Evolutionary conservation across 164 flowering plant genomes (phyloP), one percentile per base, ranked within the genome.

Genomic region (Brasenia schreberi): DNA sequence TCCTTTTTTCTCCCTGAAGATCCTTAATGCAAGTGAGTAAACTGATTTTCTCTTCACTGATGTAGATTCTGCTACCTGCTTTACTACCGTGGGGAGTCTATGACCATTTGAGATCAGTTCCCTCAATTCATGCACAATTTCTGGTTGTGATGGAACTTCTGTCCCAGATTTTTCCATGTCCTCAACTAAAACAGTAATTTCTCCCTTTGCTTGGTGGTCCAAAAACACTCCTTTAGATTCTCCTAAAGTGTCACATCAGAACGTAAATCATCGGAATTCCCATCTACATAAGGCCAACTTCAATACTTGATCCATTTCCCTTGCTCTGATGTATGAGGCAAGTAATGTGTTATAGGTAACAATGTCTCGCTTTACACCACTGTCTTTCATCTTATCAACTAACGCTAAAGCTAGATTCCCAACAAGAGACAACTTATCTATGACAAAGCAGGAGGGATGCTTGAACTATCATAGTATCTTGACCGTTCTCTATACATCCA

Each of bases 201-300:
- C 99, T 63, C 99, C 99, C 79, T 86, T 94, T 27, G 92, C 90
- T 63, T 83, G 88, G 65, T 74, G 83, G 66, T 63, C 62, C n/a
- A 78, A 81, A 78, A 83, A 89, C 49, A 73, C 90, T 67, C 81
- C 85, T 68, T 80, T 87, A n/a, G 96, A 97, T 78, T 91, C 82
- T 33, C 77, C 81, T 64, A 94, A 59, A 59, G 93, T 81, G 61
- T 97, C 96, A 52, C 97, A 78, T 97, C 99, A 94, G 77, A 94
- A 94, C 99, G 91, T 70, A 62, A 44, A 6, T 6, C 52, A 44
- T 10, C 10, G 52, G 10, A 10, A 44, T 10, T 6, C 7, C 52
- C 52, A 44, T 44, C 52, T 0, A 0, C 61, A 58, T 19, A 58
- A 5, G 75, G 71, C 43, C 27, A 82, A 63, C 71, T 69, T 64